Evolutionary conservation across 257 asterid genomes (phyloP), one percentile per base, ranked within the genome.

Genomic region (Knoxia roxburghii): DNA sequence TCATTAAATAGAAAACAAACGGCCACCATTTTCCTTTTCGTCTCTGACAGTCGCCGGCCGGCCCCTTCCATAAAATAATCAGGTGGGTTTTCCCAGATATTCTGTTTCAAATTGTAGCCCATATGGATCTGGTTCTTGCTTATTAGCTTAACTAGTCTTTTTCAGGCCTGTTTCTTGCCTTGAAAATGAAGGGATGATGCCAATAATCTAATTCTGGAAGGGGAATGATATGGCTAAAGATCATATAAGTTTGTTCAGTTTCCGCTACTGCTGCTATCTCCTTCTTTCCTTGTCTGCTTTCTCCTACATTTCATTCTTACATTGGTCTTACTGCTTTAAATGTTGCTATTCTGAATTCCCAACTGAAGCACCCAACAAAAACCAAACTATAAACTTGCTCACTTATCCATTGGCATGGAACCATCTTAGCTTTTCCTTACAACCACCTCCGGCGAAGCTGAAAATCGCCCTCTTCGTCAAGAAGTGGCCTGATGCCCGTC

Each of bases 401-500:
- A 10, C 46, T 4, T 78, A 62, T 56, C 77, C 85, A 21, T 73
- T 78, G 15, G 77, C 96, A 17, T 86, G 95, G 95, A 89, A 89
- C 62, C 76, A 70, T 50, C 87, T 89, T 23, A 48, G 57, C 45
- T 85, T 86, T 52, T 45, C 85, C 48, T 56, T 82, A 0, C 40
- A 54, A 41, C 68, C 83, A 6, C 87, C 92, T 17, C 69, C 68
- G 20, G 66, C 30, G n/a, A 66, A 66, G 17, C 88, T 89, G 53
- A 86, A 86, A 58, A 72, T 89, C 35, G 96, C 92, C 13, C 76
- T 85, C 27, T 86, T 86, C 33, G 92, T 85, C 79, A 89, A 86
- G 86, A 89, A 84, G 68, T 86, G 96, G 96, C 91, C 96, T 0
- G 74, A 74, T 18, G 69, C 67, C 40, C 54, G 75, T 10, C 90